These are phyloP conservation scores for Grosmannia penicillata DNA, from an alignment of 2,329 filamentous ascomycete genomes.

Conservation along the genomic window DNA sequence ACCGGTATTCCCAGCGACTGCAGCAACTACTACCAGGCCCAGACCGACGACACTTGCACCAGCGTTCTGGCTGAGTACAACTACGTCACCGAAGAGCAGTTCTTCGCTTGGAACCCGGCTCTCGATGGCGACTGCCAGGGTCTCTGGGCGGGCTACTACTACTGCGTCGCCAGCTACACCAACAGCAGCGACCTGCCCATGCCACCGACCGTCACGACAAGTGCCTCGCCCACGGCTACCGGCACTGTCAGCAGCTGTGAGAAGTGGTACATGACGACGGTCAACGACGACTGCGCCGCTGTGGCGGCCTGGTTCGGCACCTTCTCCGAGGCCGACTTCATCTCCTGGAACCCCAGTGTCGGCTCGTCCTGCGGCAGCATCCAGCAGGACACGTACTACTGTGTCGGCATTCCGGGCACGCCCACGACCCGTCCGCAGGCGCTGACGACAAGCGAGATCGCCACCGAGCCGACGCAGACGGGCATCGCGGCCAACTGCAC, in stretches of 20 bases:
- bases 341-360: slow-evolving; percentile 1
- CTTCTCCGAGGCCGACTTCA: neutral
- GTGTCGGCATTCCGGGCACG: neutral
- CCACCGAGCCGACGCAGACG: neutral
- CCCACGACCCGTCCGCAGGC: neutral
- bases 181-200: neutral
- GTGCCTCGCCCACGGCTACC: neutral
- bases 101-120: neutral
- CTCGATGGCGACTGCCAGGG: neutral
- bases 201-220: neutral
- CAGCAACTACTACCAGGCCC: neutral
- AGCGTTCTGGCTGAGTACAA: neutral
- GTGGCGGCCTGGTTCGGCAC: neutral
- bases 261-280: neutral
- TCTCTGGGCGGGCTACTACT: neutral
- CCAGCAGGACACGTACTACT: neutral
- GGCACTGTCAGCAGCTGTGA: neutral
- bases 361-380: neutral
- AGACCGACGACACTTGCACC: neutral
- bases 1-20: neutral
- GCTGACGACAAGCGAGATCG: neutral
- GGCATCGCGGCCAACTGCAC: no score
- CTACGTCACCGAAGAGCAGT: neutral
- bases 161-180: neutral
- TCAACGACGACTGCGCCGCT: neutral